These are phyloP conservation scores for Podospora conica DNA, from an alignment of 495 filamentous ascomycete genomes.

Conservation along the genomic window DNA sequence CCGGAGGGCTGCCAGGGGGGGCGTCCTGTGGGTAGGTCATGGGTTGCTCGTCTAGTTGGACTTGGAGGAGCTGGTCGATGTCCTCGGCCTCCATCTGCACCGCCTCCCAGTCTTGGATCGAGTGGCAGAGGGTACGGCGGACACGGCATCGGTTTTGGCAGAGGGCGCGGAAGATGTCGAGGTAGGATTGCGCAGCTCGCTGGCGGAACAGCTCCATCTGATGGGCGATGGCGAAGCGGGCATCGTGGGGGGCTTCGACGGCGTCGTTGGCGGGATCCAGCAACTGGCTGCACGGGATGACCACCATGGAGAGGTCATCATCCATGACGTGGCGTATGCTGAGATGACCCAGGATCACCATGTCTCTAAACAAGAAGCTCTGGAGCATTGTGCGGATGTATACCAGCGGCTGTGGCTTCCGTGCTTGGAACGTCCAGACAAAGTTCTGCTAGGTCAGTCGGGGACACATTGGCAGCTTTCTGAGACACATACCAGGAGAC, in stretches of 20 bases:
- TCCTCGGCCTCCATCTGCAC: constrained; percentile 78
- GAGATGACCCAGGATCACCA: constrained; percentile 56
- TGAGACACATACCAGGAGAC: constrained; percentile 51
- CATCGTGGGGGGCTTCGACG: constrained; percentile 70
- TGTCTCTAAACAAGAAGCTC: constrained; percentile 64
- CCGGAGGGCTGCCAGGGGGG: constrained; percentile 31
- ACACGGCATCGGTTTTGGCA: constrained; percentile 88
- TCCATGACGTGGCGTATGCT: constrained; percentile 69
- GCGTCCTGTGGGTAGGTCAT: constrained; percentile 28
- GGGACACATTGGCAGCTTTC: not conserved
- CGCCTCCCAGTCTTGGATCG: constrained; percentile 74
- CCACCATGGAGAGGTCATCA: constrained; percentile 68
- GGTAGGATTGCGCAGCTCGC: constrained; percentile 66
- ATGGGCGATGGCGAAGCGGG: constrained; percentile 66
- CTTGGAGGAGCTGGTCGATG: constrained; percentile 65
- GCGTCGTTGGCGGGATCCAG: constrained; percentile 67
- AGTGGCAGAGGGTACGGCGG: constrained; percentile 75
- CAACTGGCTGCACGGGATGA: constrained; percentile 63
- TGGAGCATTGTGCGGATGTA: constrained; percentile 81
- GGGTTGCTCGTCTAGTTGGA: constrained; percentile 56
- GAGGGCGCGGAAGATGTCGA: constrained; percentile 73
- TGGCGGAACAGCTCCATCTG: constrained; percentile 77
- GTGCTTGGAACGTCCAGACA: constrained; percentile 65
- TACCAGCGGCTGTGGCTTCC: constrained; percentile 73
- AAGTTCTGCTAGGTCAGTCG: constrained; percentile 44